phyloP scores from a whole-genome alignment of 306 rosid genomes.

The Dryas drummondii region DNA sequence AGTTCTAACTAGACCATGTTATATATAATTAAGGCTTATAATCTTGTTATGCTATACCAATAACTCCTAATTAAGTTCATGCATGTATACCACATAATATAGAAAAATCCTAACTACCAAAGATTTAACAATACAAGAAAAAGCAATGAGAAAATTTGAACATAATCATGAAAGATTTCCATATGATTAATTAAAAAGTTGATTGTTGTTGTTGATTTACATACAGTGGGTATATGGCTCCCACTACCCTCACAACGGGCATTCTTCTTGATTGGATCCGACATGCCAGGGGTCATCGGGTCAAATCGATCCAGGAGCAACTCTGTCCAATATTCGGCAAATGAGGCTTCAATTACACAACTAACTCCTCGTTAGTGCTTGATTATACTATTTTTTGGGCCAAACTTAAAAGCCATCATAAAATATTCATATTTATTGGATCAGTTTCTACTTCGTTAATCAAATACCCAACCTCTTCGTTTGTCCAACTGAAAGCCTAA shows the following conservation, averaged over 20 bases:
- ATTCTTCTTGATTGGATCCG: neutral
- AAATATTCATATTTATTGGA: no score
- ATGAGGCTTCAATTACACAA: neutral
- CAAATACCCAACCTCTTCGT: no score
- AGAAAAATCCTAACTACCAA: no score
- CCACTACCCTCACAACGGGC: constrained; percentile 11
- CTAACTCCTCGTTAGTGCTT: neutral
- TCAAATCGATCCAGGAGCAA: neutral
- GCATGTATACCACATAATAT: neutral
- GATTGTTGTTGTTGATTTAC: neutral
- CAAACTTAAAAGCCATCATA: neutral
- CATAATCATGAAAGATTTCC: neutral
- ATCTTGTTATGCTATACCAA: no score
- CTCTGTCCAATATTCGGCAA: neutral
- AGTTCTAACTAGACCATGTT: neutral
- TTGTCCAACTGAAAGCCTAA: no score
- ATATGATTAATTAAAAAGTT: neutral
- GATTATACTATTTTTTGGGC: neutral
- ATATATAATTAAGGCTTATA: neutral
- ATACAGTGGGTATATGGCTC: constrained; percentile 1
- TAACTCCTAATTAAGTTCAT: neutral
- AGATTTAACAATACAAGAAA: neutral
- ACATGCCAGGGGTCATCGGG: neutral
- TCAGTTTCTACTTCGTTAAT: no score
- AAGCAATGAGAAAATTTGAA: neutral